Conservation (phyloP, 1,139 yeast species). For the Saccharomycopsis crataegensis region DNA sequence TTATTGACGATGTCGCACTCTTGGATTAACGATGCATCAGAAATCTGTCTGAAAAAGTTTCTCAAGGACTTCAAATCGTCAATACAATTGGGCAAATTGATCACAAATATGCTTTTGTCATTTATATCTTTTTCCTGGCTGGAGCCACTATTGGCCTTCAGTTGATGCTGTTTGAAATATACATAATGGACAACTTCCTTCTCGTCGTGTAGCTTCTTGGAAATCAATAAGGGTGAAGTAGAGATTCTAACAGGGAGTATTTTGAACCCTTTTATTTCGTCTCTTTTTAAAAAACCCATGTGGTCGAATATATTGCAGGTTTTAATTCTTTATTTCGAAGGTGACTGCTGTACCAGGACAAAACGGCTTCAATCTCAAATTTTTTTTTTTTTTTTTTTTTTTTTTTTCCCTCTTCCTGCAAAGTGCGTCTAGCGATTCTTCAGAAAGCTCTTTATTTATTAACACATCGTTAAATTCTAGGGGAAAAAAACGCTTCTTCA, state of each 20-base stretch:
- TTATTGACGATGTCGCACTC: slow-evolving; percentile 35
- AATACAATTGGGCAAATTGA: slow-evolving; percentile 67
- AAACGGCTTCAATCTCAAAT: background rate
- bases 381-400: background rate
- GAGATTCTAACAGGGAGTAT: slow-evolving; percentile 15
- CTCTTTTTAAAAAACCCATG: slow-evolving; percentile 4
- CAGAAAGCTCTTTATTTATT: background rate
- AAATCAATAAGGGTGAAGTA: background rate
- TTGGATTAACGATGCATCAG: slow-evolving; percentile 56
- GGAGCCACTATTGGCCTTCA: slow-evolving; percentile 31
- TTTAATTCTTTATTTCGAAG: background rate
- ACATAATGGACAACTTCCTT: slow-evolving; percentile 37
- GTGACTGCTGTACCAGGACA: too few species aligned
- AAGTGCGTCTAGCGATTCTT: background rate
- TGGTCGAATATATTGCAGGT: background rate
- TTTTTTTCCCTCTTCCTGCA: background rate
- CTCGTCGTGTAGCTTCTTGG: slow-evolving; percentile 2
- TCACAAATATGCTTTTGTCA: slow-evolving; percentile 55
- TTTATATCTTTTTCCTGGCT: slow-evolving; percentile 32
- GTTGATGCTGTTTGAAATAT: slow-evolving; percentile 55
- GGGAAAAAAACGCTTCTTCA: too few species aligned
- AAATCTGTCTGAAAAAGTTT: slow-evolving; percentile 50
- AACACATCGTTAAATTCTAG: too few species aligned
- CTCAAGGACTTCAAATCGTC: slow-evolving; percentile 42
- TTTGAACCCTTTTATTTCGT: slow-evolving; percentile 19